A percentile compares a stretch with the other conserved stretches of the same genome.
These are phyloP conservation scores for Pythium angustatum DNA, from an alignment of 352 stramenopile genomes.

Conservation along the genomic window DNA sequence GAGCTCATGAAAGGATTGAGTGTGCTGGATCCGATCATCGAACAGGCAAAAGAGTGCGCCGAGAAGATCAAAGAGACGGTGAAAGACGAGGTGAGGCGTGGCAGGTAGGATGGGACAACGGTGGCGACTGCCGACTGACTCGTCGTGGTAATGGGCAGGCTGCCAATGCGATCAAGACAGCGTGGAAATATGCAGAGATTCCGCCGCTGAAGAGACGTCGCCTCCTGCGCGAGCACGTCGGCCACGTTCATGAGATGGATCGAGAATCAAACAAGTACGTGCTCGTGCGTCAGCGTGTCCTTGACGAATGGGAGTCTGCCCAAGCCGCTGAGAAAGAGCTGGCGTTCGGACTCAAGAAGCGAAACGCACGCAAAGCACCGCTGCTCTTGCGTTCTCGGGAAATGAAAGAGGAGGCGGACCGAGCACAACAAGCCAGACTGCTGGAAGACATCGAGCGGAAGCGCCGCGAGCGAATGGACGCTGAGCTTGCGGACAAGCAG, in stretches of 20 bases:
- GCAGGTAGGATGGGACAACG: neutral
- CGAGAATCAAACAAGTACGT: slow-evolving; percentile 56
- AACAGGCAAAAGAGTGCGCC: slow-evolving; percentile 48
- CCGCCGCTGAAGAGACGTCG: slow-evolving; percentile 52
- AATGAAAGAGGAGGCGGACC: slow-evolving; percentile 56
- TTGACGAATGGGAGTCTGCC: slow-evolving; percentile 42
- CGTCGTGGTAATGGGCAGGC: slow-evolving; percentile 25
- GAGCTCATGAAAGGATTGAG: slow-evolving; percentile 62
- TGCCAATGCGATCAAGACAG: slow-evolving; percentile 42
- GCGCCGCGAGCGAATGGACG: slow-evolving; percentile 38
- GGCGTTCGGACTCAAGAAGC: slow-evolving; percentile 55
- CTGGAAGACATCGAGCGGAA: slow-evolving; percentile 50
- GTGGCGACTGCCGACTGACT: neutral
- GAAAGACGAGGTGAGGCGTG: slow-evolving; percentile 31
- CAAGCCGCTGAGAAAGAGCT: slow-evolving; percentile 41
- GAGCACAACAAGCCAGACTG: slow-evolving; percentile 32
- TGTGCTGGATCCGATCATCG: slow-evolving; percentile 42
- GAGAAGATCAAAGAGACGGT: slow-evolving; percentile 39
- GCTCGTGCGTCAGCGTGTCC: slow-evolving; percentile 41
- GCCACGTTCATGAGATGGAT: slow-evolving; percentile 63
- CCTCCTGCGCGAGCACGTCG: slow-evolving; percentile 61
- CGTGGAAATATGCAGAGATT: slow-evolving; percentile 59
- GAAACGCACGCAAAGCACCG: slow-evolving; percentile 57
- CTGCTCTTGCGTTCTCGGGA: slow-evolving; percentile 49
- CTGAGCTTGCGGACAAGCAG: slow-evolving; percentile 44